Evolutionary conservation across 176 grass and related monocot genomes (phyloP).

Genomic region (Hordeum marinum): DNA sequence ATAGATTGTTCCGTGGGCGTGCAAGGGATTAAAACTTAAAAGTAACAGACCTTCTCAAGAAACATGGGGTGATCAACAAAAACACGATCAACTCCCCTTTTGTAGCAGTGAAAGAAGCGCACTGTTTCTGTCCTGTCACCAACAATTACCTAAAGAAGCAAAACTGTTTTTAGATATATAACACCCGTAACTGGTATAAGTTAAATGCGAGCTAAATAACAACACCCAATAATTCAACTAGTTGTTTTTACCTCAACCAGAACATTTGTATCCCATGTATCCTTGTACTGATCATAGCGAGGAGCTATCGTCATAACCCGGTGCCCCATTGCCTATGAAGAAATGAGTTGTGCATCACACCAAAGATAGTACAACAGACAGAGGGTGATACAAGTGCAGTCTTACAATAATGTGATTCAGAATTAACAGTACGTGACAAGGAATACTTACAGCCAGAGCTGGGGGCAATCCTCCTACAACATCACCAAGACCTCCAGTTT

Average conservation of each 20-base stretch:
- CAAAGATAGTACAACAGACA: constrained; percentile 11
- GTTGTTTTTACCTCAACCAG: constrained; percentile 44
- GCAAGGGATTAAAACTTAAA: neutral
- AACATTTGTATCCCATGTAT: constrained; percentile 67
- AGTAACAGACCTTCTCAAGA: constrained; percentile 48
- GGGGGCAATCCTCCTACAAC: constrained; percentile 60
- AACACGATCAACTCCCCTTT: constrained; percentile 69
- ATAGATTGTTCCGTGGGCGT: neutral
- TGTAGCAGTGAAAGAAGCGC: constrained; percentile 67
- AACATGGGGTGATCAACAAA: constrained; percentile 74
- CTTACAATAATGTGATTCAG: neutral
- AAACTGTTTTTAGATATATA: constrained; percentile 13
- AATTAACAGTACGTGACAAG: neutral
- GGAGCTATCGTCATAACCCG: constrained; percentile 66
- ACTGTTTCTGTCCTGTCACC: constrained; percentile 47
- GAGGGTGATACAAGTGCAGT: neutral
- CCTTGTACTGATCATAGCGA: constrained; percentile 70
- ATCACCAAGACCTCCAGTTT: constrained; percentile 81
- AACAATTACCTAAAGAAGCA: constrained; percentile 46
- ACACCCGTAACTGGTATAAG: neutral
- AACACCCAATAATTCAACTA: neutral
- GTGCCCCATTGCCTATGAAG: constrained; percentile 59
- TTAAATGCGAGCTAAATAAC: neutral
- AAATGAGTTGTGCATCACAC: neutral
- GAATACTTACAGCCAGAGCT: constrained; percentile 47